A percentile compares a stretch with the other conserved stretches of the same genome.
phyloP scores from a whole-genome alignment of 192 early-diverging fungal genomes.

The Thamnidium elegans region DNA sequence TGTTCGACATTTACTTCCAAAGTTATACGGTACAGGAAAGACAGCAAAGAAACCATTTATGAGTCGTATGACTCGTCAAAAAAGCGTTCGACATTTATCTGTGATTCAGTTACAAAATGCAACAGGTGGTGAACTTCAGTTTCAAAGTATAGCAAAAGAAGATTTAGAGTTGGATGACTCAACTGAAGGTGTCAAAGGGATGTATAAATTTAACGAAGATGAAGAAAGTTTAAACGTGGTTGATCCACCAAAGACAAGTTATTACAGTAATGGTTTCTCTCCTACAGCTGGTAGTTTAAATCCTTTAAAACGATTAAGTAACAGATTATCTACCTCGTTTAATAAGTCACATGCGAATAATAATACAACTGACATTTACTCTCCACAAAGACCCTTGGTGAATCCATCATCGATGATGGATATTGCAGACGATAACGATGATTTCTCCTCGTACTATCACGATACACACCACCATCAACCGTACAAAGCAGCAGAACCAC shows the following conservation, averaged over 20 bases:
- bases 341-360: not conserved
- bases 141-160: conserved; percentile 32
- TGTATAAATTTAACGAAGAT: conserved; percentile 33
- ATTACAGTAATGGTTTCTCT: not conserved
- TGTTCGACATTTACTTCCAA: conserved; percentile 59
- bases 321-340: not conserved
- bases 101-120: conserved; percentile 19
- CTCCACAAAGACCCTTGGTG: conserved; percentile 2
- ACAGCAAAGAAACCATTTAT: conserved; percentile 18
- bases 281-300: not conserved
- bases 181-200: conserved; percentile 28
- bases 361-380: conserved; percentile 1
- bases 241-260: not conserved
- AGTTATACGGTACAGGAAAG: conserved; percentile 50
- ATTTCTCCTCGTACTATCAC: not conserved
- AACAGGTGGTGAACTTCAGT: conserved; percentile 23
- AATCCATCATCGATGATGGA: not conserved
- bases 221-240: conserved; percentile 10
- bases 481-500: not conserved
- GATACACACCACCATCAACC: not conserved
- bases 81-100: conserved; percentile 26
- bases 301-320: not conserved
- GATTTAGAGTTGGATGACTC: conserved; percentile 38
- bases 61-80: conserved; percentile 31
- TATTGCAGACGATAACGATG: not conserved